phyloP scores from a whole-genome alignment of 768 basidiomycete species.

The Suillus spraguei region DNA sequence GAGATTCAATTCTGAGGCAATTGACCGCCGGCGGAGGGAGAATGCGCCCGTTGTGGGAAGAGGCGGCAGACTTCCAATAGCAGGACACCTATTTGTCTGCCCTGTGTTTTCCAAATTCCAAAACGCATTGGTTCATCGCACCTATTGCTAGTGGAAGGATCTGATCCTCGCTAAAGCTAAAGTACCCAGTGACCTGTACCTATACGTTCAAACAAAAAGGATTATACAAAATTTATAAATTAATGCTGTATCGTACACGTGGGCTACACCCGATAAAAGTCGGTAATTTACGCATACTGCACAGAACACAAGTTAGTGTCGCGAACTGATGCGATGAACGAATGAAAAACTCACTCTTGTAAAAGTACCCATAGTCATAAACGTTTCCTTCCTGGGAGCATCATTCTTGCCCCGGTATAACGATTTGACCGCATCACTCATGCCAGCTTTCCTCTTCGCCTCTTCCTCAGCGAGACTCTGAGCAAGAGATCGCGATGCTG shows the following conservation, averaged over 20 bases:
- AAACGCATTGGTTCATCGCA: not conserved
- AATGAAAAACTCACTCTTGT: conserved; percentile 66
- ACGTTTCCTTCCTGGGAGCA: conserved; percentile 74
- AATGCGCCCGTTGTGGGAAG: conserved; percentile 35
- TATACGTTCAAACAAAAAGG: not conserved
- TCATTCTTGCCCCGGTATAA: conserved; percentile 64
- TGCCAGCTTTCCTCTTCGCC: conserved; percentile 76
- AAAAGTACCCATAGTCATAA: conserved; percentile 92
- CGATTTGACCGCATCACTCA: conserved; percentile 87
- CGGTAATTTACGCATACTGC: conserved; percentile 14
- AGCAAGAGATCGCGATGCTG: conserved; percentile 66
- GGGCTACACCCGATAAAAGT: not conserved
- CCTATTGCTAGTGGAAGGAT: not conserved
- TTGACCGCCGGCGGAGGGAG: conserved; percentile 34
- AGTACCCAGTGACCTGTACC: too few species aligned
- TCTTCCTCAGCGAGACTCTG: conserved; percentile 80
- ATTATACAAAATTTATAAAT: not conserved
- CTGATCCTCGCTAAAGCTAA: not conserved
- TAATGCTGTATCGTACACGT: not conserved
- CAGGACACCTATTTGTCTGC: not conserved
- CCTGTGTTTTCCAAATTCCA: too few species aligned
- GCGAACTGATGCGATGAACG: not conserved
- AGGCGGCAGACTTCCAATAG: conserved; percentile 16
- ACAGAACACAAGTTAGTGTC: not conserved
- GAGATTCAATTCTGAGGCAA: conserved; percentile 30